Conservation (phyloP, 2,329 filamentous ascomycete genomes). For the Periconia sp. region DNA sequence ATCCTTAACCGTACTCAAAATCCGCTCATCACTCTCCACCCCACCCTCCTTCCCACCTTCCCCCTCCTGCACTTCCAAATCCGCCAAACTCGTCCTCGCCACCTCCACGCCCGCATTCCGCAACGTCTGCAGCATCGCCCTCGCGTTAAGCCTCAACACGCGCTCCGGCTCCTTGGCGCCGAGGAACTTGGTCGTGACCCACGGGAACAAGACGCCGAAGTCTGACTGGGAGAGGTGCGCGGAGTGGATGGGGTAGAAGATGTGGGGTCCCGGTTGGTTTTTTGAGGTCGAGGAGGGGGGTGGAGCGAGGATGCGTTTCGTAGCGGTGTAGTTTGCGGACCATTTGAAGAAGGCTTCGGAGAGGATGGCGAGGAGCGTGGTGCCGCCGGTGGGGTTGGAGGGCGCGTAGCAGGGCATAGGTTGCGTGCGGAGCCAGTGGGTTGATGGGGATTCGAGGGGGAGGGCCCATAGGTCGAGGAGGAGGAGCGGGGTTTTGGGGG, state of each 20-base stretch:
- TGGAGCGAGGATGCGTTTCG: slow-evolving; percentile 65
- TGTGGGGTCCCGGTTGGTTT: slow-evolving; percentile 56
- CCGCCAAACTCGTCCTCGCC: slow-evolving; percentile 42
- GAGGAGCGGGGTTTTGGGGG: slow-evolving; percentile 64
- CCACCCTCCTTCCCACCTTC: slow-evolving; percentile 7
- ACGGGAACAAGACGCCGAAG: slow-evolving; percentile 80
- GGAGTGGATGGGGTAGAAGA: slow-evolving; percentile 74
- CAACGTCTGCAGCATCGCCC: slow-evolving; percentile 77
- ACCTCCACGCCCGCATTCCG: slow-evolving; percentile 47
- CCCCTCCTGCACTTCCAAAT: slow-evolving; percentile 43
- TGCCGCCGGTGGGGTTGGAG: slow-evolving; percentile 50
- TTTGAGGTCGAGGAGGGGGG: slow-evolving; percentile 51
- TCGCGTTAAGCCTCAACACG: slow-evolving; percentile 80
- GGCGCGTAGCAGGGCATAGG: slow-evolving; percentile 67
- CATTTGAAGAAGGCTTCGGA: slow-evolving; percentile 80
- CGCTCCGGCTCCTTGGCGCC: slow-evolving; percentile 69
- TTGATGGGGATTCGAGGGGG: slow-evolving; percentile 65
- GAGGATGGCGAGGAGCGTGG: slow-evolving; percentile 68
- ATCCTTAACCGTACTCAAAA: slow-evolving; percentile 29
- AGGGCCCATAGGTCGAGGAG: slow-evolving; percentile 82
- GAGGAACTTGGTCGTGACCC: slow-evolving; percentile 55
- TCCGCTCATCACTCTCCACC: slow-evolving; percentile 30
- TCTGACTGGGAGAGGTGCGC: slow-evolving; percentile 83
- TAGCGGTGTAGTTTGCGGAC: slow-evolving; percentile 70
- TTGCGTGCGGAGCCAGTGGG: slow-evolving; percentile 67